Conservation (phyloP, 345 rosid genomes). For the Mallotus nudiflorus region DNA sequence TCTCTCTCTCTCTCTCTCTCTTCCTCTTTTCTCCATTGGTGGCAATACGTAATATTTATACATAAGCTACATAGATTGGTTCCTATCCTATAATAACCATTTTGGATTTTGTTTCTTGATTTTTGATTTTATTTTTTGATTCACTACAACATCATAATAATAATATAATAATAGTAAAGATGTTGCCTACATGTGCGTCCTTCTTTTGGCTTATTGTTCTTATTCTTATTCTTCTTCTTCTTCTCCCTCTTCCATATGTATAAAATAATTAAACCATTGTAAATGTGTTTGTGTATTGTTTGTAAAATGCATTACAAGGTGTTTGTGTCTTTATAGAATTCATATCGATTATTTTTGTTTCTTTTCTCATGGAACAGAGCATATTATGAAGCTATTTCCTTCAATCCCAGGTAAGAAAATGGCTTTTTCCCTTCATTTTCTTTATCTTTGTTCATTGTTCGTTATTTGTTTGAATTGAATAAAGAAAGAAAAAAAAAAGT, state of each 20-base stretch:
- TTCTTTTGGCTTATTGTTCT: slow-evolving; percentile 5
- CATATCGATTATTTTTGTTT: slow-evolving; percentile 29
- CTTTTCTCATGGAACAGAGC: slow-evolving; percentile 29
- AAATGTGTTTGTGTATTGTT: not conserved
- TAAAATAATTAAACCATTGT: not conserved
- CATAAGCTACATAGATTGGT: slow-evolving; percentile 17
- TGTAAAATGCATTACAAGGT: slow-evolving; percentile 16
- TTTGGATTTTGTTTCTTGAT: not conserved
- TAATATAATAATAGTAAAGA: not conserved
- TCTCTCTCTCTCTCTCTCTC: slow-evolving; percentile 9
- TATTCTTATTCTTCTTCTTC: not conserved
- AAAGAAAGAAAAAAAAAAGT: not conserved
- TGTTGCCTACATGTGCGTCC: slow-evolving; percentile 28
- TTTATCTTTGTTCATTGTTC: slow-evolving; percentile 7
- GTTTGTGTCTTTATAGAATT: not conserved
- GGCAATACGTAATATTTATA: too few species aligned
- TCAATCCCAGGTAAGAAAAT: slow-evolving; percentile 35
- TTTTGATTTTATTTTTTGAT: not conserved
- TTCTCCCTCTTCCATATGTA: not conserved
- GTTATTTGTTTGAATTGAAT: not conserved
- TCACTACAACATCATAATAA: too few species aligned
- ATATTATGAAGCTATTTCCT: slow-evolving; percentile 26
- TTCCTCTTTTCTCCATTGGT: too few species aligned
- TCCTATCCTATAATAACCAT: not conserved
- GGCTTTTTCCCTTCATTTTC: not conserved